Evolutionary conservation across 2,329 filamentous ascomycete species (phyloP).

Genomic region (Hymenoscyphus linearis): DNA sequence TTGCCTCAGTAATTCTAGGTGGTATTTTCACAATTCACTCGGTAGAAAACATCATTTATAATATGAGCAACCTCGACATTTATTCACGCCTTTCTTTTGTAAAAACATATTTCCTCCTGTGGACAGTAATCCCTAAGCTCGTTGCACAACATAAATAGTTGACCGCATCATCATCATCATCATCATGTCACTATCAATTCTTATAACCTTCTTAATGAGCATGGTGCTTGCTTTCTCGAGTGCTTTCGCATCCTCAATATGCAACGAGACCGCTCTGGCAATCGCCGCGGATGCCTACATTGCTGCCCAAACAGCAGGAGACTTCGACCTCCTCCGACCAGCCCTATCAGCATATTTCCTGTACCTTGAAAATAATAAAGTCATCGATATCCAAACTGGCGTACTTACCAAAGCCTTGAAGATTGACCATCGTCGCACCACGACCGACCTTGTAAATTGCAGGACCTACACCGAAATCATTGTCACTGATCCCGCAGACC

Average conservation of each 20-base stretch:
- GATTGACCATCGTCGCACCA: constrained; percentile 15
- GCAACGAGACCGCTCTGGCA: constrained; percentile 10
- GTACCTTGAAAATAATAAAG: constrained; percentile 11
- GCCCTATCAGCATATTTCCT: not conserved
- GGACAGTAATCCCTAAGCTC: not conserved
- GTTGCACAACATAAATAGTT: not conserved
- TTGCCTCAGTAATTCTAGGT: too few species aligned
- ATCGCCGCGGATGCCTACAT: constrained; percentile 12
- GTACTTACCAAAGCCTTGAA: constrained; percentile 8
- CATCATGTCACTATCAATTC: not conserved
- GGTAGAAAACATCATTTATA: too few species aligned
- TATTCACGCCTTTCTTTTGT: not conserved
- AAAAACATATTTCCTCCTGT: not conserved
- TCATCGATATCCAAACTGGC: constrained; percentile 2
- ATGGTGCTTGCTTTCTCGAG: not conserved
- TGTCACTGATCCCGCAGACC: constrained; percentile 7
- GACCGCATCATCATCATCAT: too few species aligned
- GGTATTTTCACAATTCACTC: too few species aligned
- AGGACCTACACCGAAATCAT: constrained; percentile 14
- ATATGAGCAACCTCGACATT: too few species aligned
- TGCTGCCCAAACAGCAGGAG: constrained; percentile 9
- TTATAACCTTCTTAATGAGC: not conserved
- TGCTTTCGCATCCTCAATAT: constrained; percentile 3
- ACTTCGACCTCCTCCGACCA: not conserved
- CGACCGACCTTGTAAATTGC: constrained; percentile 12